Percentiles rank a stretch among this genome's conserved stretches.
phyloP scores from a whole-genome alignment of 2,329 filamentous ascomycete species.

The Aspergillus ochraceus region DNA sequence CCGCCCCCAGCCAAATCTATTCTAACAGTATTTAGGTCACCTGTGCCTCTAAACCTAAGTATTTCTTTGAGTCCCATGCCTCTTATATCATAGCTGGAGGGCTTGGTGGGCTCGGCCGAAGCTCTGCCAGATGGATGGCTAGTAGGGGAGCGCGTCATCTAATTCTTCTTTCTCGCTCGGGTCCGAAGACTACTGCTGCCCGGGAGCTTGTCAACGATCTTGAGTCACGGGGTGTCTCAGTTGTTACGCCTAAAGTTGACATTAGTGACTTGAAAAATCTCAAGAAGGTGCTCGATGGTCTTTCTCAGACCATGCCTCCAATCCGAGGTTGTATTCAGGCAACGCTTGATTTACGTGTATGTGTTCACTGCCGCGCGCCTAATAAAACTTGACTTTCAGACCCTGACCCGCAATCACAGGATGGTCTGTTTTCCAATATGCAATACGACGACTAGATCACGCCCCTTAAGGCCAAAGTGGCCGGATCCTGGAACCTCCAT shows the following conservation, averaged over 20 bases:
- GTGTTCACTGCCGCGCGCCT: not conserved
- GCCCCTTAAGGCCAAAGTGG: not conserved
- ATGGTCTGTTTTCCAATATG: not conserved
- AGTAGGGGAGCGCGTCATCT: conserved; percentile 34
- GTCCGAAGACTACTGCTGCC: not conserved
- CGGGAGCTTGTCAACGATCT: conserved; percentile 6
- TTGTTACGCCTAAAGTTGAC: not conserved
- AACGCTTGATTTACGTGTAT: not conserved
- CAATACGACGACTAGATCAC: conserved; percentile 2
- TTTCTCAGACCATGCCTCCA: conserved; percentile 1
- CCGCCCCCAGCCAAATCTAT: too few relatives aligned
- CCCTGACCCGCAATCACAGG: not conserved
- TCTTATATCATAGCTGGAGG: conserved; percentile 1
- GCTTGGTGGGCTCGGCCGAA: conserved; percentile 25
- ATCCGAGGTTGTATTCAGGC: conserved; percentile 4
- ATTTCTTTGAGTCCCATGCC: too few relatives aligned
- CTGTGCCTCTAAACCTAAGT: too few relatives aligned
- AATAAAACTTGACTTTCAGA: not conserved
- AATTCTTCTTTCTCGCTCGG: conserved; percentile 25
- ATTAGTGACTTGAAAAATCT: not conserved
- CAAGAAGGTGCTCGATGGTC: not conserved
- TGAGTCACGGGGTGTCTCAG: not conserved
- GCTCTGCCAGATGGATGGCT: conserved; percentile 33
- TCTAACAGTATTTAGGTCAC: too few relatives aligned
- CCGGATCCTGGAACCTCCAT: conserved; percentile 5